Evolutionary conservation across 805 yeast genomes (phyloP).

Genomic region (Yamadazyma akitaensis): DNA sequence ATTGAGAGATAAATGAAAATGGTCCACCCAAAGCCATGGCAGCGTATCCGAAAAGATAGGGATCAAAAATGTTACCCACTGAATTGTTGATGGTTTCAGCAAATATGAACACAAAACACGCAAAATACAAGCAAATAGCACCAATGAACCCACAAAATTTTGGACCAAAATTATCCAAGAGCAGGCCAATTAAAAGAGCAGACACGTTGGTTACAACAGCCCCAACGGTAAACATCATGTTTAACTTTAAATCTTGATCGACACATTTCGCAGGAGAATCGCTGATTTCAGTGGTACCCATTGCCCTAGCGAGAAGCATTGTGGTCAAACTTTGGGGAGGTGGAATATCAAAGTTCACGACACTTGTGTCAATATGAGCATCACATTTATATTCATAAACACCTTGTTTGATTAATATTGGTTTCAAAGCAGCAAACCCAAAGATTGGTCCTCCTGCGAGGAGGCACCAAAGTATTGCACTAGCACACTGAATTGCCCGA

Average conservation of each 20-base stretch:
- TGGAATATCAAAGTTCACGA: conserved; percentile 6
- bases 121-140: conserved; percentile 43
- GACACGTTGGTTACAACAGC: conserved; percentile 56
- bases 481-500: conserved; percentile 37
- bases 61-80: conserved; percentile 35
- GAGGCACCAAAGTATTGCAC: conserved; percentile 55
- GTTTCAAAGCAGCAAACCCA: conserved; percentile 60
- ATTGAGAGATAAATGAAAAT: conserved; percentile 52
- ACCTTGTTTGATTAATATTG: conserved; percentile 47
- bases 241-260: conserved; percentile 51
- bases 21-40: conserved; percentile 59
- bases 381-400: conserved; percentile 44
- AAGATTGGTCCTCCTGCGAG: conserved; percentile 57
- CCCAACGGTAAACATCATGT: conserved; percentile 57
- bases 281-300: conserved; percentile 13
- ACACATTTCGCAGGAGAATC: conserved; percentile 43
- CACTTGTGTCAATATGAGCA: conserved; percentile 6
- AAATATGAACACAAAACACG: conserved; percentile 45
- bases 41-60: conserved; percentile 50
- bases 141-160: conserved; percentile 52
- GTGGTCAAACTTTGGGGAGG: conserved; percentile 13
- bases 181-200: conserved; percentile 49
- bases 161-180: conserved; percentile 51
- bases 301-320: conserved; percentile 10
- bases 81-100: conserved; percentile 24